These are phyloP conservation scores for Erodium maritimum DNA, from an alignment of 345 rosid species.

Conservation along the genomic window DNA sequence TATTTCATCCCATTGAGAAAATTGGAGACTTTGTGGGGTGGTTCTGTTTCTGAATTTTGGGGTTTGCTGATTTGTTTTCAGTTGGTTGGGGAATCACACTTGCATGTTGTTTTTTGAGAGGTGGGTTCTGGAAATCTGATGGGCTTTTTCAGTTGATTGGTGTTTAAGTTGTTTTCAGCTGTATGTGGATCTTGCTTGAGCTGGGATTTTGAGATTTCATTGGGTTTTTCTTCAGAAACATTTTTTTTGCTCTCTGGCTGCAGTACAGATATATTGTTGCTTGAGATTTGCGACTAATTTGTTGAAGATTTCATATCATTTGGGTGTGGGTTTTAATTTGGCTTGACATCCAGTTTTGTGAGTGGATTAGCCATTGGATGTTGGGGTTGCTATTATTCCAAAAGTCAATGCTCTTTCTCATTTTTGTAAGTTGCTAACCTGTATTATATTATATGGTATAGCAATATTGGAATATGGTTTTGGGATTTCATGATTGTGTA, in stretches of 20 bases:
- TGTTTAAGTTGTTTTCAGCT: not conserved
- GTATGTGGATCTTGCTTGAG: not conserved
- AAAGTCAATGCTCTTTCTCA: not conserved
- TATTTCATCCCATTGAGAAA: not conserved
- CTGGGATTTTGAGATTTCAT: not conserved
- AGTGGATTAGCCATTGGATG: not conserved
- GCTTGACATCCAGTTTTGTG: no score
- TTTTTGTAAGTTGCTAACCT: not conserved
- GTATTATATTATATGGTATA: not conserved
- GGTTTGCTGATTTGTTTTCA: not conserved
- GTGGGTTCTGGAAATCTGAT: not conserved
- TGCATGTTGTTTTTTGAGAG: not conserved
- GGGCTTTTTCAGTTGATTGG: not conserved
- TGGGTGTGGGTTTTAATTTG: not conserved
- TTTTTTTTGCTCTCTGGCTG: no score
- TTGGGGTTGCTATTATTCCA: not conserved
- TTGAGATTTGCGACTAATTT: no score
- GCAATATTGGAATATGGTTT: not conserved
- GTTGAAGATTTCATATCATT: no score
- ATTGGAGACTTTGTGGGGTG: not conserved
- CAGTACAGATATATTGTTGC: no score
- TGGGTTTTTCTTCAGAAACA: not conserved
- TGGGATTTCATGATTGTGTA: not conserved
- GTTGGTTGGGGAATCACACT: not conserved
- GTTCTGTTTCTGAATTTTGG: not conserved